A percentile compares a stretch with the other conserved stretches of the same genome.
These are phyloP conservation scores for Colletotrichum falcatum DNA, from an alignment of 2,329 filamentous ascomycete species.

Conservation along the genomic window DNA sequence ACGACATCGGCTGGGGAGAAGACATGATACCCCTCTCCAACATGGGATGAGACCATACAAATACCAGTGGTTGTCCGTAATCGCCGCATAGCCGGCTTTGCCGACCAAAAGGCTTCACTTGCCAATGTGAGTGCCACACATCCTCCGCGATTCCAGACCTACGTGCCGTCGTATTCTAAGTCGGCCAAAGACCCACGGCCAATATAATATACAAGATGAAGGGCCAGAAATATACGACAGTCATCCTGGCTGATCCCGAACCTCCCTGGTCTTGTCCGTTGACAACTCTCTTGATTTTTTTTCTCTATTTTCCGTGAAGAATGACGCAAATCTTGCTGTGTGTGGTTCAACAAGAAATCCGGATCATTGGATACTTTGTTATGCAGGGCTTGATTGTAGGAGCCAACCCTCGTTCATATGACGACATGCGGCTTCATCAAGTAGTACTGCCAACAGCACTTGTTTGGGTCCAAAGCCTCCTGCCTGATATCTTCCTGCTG, in stretches of 20 bases:
- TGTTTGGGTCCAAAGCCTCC: not conserved
- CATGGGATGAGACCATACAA: not conserved
- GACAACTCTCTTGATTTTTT: too few relatives aligned
- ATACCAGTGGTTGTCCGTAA: not conserved
- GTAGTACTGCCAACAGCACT: not conserved
- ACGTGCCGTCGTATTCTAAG: not conserved
- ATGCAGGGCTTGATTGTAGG: not conserved
- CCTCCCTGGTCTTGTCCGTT: not conserved
- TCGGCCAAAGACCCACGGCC: not conserved
- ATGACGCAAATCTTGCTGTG: not conserved
- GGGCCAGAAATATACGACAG: not conserved
- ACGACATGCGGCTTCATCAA: not conserved
- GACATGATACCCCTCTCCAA: slow-evolving; percentile 14
- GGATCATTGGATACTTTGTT: not conserved
- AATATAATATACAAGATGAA: not conserved
- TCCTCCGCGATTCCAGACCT: not conserved
- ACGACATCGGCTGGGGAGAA: slow-evolving; percentile 33
- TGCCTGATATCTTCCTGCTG: not conserved
- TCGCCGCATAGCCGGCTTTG: not conserved
- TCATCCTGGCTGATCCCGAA: not conserved
- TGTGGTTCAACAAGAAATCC: not conserved
- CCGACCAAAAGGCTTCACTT: not conserved
- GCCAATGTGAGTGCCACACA: not conserved
- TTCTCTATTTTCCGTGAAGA: not conserved
- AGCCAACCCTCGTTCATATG: not conserved